Evolutionary conservation across 768 basidiomycete genomes (phyloP).

Genomic region (Mycena haematopus): DNA sequence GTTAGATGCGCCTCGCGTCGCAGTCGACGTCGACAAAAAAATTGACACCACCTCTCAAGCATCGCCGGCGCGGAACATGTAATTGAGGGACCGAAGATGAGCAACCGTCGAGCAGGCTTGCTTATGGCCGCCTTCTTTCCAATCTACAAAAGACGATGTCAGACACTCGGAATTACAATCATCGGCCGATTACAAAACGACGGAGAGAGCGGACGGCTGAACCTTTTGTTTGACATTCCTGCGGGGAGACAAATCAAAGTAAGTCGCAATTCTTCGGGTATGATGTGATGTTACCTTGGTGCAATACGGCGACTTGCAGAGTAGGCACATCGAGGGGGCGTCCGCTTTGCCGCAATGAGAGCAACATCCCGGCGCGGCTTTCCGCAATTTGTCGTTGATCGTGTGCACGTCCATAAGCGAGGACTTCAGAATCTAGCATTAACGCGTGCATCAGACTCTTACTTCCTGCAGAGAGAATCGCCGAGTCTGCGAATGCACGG

Average conservation of each 20-base stretch:
- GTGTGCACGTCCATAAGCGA: slow-evolving; percentile 12
- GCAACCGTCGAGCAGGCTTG: slow-evolving; percentile 9
- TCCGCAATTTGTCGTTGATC: slow-evolving; percentile 16
- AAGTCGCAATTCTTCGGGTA: neutral
- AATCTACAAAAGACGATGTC: slow-evolving; percentile 15
- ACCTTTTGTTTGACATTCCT: slow-evolving; percentile 20
- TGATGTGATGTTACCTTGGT: slow-evolving; percentile 3
- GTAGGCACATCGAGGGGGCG: slow-evolving; percentile 4
- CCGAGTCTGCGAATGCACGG: slow-evolving; percentile 3
- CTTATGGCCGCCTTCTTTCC: slow-evolving; percentile 19
- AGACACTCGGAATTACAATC: too few species aligned
- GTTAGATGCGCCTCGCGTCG: neutral
- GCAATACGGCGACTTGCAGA: slow-evolving; percentile 19
- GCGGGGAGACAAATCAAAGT: slow-evolving; percentile 5
- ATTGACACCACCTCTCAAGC: slow-evolving; percentile 5
- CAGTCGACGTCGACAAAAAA: neutral
- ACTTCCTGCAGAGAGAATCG: neutral
- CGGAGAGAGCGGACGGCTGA: neutral
- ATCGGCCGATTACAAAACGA: neutral
- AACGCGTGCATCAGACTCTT: neutral
- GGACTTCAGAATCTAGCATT: slow-evolving; percentile 10
- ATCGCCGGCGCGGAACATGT: slow-evolving; percentile 13
- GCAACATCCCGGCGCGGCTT: slow-evolving; percentile 16
- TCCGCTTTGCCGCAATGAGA: slow-evolving; percentile 7
- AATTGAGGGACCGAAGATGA: slow-evolving; percentile 14